Evolutionary conservation across 2,329 filamentous ascomycete species (phyloP), one percentile per base, ranked within the genome.

Genomic region (Neofusicoccum cordaticola): DNA sequence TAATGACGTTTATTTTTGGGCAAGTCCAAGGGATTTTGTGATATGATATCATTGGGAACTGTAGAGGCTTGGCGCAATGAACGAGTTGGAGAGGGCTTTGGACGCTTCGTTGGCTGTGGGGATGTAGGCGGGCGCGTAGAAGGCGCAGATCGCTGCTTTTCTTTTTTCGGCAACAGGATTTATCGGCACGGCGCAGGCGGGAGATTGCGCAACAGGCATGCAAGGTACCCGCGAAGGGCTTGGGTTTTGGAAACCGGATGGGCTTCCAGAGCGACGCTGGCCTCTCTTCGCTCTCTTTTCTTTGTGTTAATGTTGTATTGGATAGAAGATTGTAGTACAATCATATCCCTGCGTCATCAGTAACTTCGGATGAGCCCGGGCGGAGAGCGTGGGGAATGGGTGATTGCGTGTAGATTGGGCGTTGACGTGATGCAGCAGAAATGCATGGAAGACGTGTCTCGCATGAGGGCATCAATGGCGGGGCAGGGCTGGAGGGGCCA

Each of bases 401-500:
- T 44, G 48, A 53, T 53, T 42, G 39, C 35, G 35, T 15, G 35
- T 5, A 62, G 35, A 62, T 52, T 51, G 47, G 47, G 61, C 31
- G 61, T 57, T 64, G 63, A 64, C 63, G 63, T 64, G 52, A 64
- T 60, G 52, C 37, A 44, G 44, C 35, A 45, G 63, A 64, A 64
- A n/a, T 27, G 63, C 22, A 47, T 64, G 51, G 63, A 64, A 64
- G 31, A 27, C 27, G 17, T 22, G 12, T 39, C 27, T 42, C 13
- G 9, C 22, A 8, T 27, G 15, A 13, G 44, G 17, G 27, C n/a
- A 35, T 35, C 19, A 42, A 62, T 51, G 62, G 50, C 62, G 62
- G 62, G 62, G 62, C 58, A 64, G 62, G 48, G 61, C 56, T 53
- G 48, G 61, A 53, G 11, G 27, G 47, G 57, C 42, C 57, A 61